Evolutionary conservation across 2,329 filamentous ascomycete species (phyloP), one percentile per base, ranked within the genome.

Genomic region (Apiospora koreana): DNA sequence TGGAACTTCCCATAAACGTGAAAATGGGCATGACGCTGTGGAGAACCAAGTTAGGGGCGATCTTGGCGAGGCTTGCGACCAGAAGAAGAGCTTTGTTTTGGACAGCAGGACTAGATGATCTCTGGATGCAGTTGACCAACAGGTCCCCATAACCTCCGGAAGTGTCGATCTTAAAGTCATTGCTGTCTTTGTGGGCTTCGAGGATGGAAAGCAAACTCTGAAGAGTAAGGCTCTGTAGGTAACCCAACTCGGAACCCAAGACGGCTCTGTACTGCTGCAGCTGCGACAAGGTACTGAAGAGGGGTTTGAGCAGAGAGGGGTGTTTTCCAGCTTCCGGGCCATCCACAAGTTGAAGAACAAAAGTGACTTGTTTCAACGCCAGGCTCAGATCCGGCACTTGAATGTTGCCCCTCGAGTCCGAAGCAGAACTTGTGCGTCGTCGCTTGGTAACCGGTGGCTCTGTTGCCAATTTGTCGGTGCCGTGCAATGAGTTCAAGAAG

Each of bases 11-110:
- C 92, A 98, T 98, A 79, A 98, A 98, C 0, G 96, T 98, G 83
- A 99, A 99, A 68, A 99, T 95, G 16, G 96, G 96, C 96, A 99
- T 99, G 69, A 99, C 94, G 75, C 94, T 98, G 82, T 99, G 95
- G 70, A 99, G 86, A 3, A 99, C 94, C 65, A 97, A 85, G 79
- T 97, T 95, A 0, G 97, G 96, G 0, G 94, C 94, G 74, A 95
- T 93, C 48, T 92, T 92, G 28, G 96, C 95, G 50, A 99, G 86
- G 70, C 91, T 92, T 31, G 95, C 94, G 70, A 98, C 93, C 35
- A 99, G 86, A 10, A 98, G 88, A 18, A 99, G 86, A 4, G 96
- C 95, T 7, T 92, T 91, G 78, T 97, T 98, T 79, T 98, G 97
- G 8, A 99, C 94, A 73, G 97, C 94, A 0, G 95, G 94, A 79